A percentile compares a stretch with the other conserved stretches of the same genome.
phyloP scores from a whole-genome alignment of 352 stramenopile genomes.

The Phytophthora melonis region DNA sequence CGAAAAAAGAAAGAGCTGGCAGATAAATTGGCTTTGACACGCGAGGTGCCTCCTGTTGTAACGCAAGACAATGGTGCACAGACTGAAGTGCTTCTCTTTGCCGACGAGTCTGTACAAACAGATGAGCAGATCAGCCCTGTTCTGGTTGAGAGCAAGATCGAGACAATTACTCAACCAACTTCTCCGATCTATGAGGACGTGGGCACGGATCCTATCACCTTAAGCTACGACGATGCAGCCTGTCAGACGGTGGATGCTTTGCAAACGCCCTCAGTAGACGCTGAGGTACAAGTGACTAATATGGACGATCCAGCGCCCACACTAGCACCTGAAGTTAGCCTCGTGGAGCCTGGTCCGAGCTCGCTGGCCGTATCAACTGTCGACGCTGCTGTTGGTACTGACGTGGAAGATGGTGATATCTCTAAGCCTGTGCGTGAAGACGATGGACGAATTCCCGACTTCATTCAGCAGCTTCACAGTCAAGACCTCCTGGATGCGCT shows the following conservation, averaged over 20 bases:
- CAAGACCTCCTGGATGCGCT: slow-evolving; percentile 39
- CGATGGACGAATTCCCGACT: slow-evolving; percentile 28
- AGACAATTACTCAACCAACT: background rate
- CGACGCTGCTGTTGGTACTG: background rate
- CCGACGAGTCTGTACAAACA: slow-evolving; percentile 26
- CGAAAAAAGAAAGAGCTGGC: slow-evolving; percentile 59
- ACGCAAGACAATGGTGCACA: slow-evolving; percentile 21
- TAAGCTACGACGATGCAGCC: slow-evolving; percentile 22
- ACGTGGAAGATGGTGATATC: background rate
- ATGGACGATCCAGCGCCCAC: background rate
- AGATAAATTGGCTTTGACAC: slow-evolving; percentile 42
- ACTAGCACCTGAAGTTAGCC: background rate
- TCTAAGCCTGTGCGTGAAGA: background rate
- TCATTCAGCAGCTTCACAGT: slow-evolving; percentile 39
- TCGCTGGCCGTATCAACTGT: slow-evolving; percentile 11
- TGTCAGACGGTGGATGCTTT: slow-evolving; percentile 30
- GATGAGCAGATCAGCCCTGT: slow-evolving; percentile 4
- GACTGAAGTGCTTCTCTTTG: slow-evolving; percentile 10
- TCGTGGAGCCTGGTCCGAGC: background rate
- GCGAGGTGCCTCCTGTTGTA: slow-evolving; percentile 10
- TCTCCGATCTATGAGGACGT: slow-evolving; percentile 18
- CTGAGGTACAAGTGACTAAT: slow-evolving; percentile 12
- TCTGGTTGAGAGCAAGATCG: slow-evolving; percentile 1
- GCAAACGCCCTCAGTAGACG: slow-evolving; percentile 9
- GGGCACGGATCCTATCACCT: slow-evolving; percentile 30